Percentiles rank a stretch among this genome's conserved stretches.
Evolutionary conservation across 768 basidiomycete species (phyloP).

Genomic region (Hericium erinaceus): DNA sequence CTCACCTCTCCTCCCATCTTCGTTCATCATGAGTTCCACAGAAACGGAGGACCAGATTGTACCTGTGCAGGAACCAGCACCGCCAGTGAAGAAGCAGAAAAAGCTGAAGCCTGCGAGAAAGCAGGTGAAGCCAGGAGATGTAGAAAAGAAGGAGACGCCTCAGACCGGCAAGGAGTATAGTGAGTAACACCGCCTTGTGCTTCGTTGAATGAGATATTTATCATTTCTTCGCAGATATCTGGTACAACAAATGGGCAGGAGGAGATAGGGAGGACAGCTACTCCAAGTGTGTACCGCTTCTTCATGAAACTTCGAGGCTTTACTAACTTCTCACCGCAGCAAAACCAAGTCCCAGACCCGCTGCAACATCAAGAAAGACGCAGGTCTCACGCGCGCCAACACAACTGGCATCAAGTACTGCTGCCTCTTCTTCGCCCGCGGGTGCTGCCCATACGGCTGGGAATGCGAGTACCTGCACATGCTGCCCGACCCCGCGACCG

Average conservation of each 20-base stretch:
- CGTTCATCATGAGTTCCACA: slow-evolving; percentile 5
- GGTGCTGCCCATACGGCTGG: slow-evolving; percentile 97
- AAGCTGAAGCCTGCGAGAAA: slow-evolving; percentile 89
- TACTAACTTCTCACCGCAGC: slow-evolving; percentile 29
- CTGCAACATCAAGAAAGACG: slow-evolving; percentile 80
- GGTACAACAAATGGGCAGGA: slow-evolving; percentile 99
- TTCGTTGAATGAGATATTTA: neutral
- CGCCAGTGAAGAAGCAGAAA: slow-evolving; percentile 30
- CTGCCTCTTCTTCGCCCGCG: slow-evolving; percentile 92
- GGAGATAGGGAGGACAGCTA: slow-evolving; percentile 96
- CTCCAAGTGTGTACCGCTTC: slow-evolving; percentile 60
- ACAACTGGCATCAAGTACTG: slow-evolving; percentile 87
- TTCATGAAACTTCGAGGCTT: neutral
- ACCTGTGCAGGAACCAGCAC: neutral
- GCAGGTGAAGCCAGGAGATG: slow-evolving; percentile 85
- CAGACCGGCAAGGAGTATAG: slow-evolving; percentile 97
- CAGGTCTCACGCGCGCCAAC: slow-evolving; percentile 91
- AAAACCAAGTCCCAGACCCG: slow-evolving; percentile 93
- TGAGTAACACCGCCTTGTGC: slow-evolving; percentile 31
- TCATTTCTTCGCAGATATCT: slow-evolving; percentile 54
- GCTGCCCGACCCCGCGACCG: slow-evolving; percentile 61
- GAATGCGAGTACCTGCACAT: slow-evolving; percentile 95
- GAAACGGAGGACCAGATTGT: slow-evolving; percentile 4
- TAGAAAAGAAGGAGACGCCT: slow-evolving; percentile 78
- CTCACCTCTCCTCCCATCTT: neutral